Evolutionary conservation across 768 basidiomycete genomes (phyloP).

Genomic region (Mycena leptocephala): DNA sequence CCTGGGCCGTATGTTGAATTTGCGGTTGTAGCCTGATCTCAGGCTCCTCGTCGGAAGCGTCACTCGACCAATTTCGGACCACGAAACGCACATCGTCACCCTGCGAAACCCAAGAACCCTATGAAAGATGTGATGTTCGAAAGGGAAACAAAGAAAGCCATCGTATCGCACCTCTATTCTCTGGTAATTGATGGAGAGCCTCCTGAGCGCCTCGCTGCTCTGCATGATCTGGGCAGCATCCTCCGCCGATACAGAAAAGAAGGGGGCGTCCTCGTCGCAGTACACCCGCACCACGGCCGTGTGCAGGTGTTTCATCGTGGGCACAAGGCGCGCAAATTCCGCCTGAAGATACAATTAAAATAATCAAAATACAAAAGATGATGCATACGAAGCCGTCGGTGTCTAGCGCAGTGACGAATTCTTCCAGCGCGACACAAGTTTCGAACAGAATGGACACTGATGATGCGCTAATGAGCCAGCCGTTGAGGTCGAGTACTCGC

Average conservation of each 20-base stretch:
- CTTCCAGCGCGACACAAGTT: slow-evolving; percentile 54
- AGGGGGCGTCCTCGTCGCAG: slow-evolving; percentile 41
- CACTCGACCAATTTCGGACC: not conserved
- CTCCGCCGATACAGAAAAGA: slow-evolving; percentile 37
- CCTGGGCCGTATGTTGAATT: not conserved
- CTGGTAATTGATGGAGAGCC: slow-evolving; percentile 50
- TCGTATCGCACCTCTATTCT: slow-evolving; percentile 51
- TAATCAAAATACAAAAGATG: no score
- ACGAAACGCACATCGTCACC: slow-evolving; percentile 15
- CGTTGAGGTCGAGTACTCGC: slow-evolving; percentile 49
- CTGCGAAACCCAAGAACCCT: slow-evolving; percentile 26
- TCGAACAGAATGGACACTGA: slow-evolving; percentile 47
- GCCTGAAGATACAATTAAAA: not conserved
- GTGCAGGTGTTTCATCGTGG: slow-evolving; percentile 45
- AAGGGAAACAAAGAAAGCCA: not conserved
- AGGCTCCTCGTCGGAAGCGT: not conserved
- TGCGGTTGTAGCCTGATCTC: not conserved
- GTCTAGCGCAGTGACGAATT: slow-evolving; percentile 50
- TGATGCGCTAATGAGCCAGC: slow-evolving; percentile 49
- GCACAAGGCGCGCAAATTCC: slow-evolving; percentile 43
- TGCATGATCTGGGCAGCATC: slow-evolving; percentile 43
- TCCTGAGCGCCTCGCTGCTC: slow-evolving; percentile 45
- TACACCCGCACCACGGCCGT: slow-evolving; percentile 52
- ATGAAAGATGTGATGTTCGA: not conserved
- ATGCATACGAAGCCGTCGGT: slow-evolving; percentile 35